phyloP scores from a whole-genome alignment of 176 grass and related monocot genomes.

The Cocos nucifera region DNA sequence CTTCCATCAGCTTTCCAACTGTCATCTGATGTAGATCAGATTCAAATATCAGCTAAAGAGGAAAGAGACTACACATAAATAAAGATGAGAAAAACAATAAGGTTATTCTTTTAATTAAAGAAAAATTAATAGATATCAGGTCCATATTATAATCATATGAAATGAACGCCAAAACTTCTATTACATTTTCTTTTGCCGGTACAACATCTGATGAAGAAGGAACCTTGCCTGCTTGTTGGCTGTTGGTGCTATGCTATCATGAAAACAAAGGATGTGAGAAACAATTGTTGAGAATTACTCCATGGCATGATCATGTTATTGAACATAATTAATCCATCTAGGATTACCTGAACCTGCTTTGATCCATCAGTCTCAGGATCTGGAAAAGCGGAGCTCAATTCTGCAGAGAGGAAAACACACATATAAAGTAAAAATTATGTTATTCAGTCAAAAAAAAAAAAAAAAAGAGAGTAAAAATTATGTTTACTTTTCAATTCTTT shows the following conservation, averaged over 20 bases:
- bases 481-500: too few relatives aligned
- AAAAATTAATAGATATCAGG: too few relatives aligned
- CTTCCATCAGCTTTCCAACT: conserved; percentile 71
- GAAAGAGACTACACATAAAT: too few relatives aligned
- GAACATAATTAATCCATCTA: not conserved
- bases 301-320: conserved; percentile 4
- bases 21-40: conserved; percentile 57
- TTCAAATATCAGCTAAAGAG: not conserved
- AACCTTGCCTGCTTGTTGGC: conserved; percentile 33
- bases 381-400: conserved; percentile 27
- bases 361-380: conserved; percentile 43
- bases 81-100: conserved; percentile 21
- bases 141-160: too few relatives aligned
- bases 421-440: too few relatives aligned
- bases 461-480: too few relatives aligned
- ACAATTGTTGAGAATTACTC: not conserved
- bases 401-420: conserved; percentile 17
- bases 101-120: not conserved
- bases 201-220: conserved; percentile 20
- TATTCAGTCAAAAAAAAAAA: too few relatives aligned
- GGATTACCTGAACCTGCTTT: conserved; percentile 46
- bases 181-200: conserved; percentile 76
- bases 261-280: conserved; percentile 29
- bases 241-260: conserved; percentile 57
- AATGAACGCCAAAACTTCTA: not conserved